Evolutionary conservation across 2,329 filamentous ascomycete species (phyloP).

Genomic region (Chaetomiaceae sp.): DNA sequence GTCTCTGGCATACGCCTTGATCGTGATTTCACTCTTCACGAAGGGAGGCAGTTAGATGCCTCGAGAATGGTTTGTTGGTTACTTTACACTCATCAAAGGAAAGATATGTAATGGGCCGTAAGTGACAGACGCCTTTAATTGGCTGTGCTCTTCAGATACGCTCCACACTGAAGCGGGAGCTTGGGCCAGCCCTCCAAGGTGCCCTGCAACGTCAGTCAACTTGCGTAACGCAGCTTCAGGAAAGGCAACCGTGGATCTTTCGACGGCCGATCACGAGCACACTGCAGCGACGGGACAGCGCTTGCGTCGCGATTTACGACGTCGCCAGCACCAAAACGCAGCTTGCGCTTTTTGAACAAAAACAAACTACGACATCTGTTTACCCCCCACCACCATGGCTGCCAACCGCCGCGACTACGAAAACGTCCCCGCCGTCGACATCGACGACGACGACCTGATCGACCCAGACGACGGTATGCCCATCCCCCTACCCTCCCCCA

Average conservation of each 20-base stretch:
- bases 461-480: slow-evolving; percentile 70
- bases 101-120: too few relatives aligned
- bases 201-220: slow-evolving; percentile 19
- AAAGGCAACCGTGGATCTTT: slow-evolving; percentile 23
- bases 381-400: slow-evolving; percentile 37
- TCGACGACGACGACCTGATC: slow-evolving; percentile 62
- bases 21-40: too few relatives aligned
- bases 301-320: background rate
- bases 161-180: slow-evolving; percentile 7
- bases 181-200: slow-evolving; percentile 19
- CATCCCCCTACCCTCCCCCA: background rate
- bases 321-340: background rate
- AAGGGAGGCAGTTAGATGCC: too few relatives aligned
- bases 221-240: slow-evolving; percentile 3
- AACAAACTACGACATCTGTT: background rate
- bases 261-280: background rate
- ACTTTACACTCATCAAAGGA: too few relatives aligned
- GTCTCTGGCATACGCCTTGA: too few relatives aligned
- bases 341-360: too few relatives aligned
- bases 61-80: too few relatives aligned
- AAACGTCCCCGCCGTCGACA: slow-evolving; percentile 42
- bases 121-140: too few relatives aligned
- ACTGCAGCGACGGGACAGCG: background rate
- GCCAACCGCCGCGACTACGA: slow-evolving; percentile 51
- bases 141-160: too few relatives aligned